phyloP scores from a whole-genome alignment of 192 early-diverging fungal genomes.

The Diversispora eburnea region DNA sequence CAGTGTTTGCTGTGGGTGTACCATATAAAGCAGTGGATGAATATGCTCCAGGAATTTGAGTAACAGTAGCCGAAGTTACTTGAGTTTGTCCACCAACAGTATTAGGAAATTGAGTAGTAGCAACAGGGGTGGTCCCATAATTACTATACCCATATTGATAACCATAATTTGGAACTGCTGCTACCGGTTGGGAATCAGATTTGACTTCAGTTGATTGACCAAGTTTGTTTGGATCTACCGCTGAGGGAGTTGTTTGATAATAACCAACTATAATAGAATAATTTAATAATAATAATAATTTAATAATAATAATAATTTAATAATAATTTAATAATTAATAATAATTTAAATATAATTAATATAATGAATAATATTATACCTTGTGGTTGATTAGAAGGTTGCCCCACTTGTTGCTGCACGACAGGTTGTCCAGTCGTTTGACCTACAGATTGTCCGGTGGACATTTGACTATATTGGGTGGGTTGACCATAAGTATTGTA shows the following conservation, averaged over 20 bases:
- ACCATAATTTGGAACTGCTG: neutral
- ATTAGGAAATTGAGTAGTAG: neutral
- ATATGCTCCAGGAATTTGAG: neutral
- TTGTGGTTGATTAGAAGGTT: constrained; percentile 4
- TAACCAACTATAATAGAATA: constrained; percentile 26
- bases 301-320: neutral
- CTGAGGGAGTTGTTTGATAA: constrained; percentile 15
- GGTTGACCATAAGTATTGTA: constrained; percentile 16
- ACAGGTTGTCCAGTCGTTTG: neutral
- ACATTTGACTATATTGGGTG: constrained; percentile 16
- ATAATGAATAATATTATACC: neutral
- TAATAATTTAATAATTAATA: neutral
- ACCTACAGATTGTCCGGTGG: neutral
- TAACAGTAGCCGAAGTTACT: neutral
- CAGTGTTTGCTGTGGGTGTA: neutral
- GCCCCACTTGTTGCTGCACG: neutral
- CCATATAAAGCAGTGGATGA: neutral
- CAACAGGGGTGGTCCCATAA: constrained; percentile 1
- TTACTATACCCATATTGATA: constrained; percentile 20
- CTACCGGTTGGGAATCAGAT: neutral
- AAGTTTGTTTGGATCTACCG: constrained; percentile 16
- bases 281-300: neutral
- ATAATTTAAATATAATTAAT: neutral
- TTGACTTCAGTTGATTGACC: constrained; percentile 13
- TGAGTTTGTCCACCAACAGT: neutral